These are phyloP conservation scores for Jamesozyma hellenica DNA, from an alignment of 805 yeast species.

Conservation along the genomic window DNA sequence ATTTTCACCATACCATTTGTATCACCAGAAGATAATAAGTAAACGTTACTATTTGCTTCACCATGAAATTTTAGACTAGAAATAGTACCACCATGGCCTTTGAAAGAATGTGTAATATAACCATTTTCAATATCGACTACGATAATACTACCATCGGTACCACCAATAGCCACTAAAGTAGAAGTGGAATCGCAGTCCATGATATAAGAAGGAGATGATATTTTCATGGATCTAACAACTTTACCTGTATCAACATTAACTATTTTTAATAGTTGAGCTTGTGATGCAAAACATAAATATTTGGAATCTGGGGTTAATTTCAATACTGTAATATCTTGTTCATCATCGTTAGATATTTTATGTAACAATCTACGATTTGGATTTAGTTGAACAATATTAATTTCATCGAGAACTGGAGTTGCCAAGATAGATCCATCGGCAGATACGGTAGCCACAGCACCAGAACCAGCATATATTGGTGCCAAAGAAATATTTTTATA, in stretches of 20 bases:
- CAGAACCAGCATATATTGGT: conserved; percentile 78
- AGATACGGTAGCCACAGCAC: conserved; percentile 63
- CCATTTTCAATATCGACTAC: conserved; percentile 91
- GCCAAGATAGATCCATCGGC: conserved; percentile 56
- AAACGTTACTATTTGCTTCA: conserved; percentile 50
- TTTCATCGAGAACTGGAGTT: conserved; percentile 70
- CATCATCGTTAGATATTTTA: conserved; percentile 71
- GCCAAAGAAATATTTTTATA: conserved; percentile 38
- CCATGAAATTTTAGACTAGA: conserved; percentile 72
- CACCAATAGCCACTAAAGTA: conserved; percentile 83
- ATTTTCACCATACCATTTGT: conserved; percentile 46
- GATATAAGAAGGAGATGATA: conserved; percentile 75
- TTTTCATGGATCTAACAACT: conserved; percentile 42
- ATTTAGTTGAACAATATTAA: conserved; percentile 54
- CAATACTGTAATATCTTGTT: conserved; percentile 65
- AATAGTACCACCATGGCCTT: conserved; percentile 88
- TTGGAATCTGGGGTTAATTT: conserved; percentile 68
- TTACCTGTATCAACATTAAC: conserved; percentile 32
- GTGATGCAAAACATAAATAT: conserved; percentile 62
- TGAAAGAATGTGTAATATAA: conserved; percentile 76
- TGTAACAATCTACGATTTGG: conserved; percentile 35
- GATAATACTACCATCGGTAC: conserved; percentile 84
- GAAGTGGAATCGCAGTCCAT: conserved; percentile 71
- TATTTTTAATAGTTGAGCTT: conserved; percentile 71
- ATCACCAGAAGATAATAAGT: conserved; percentile 73